A percentile compares a stretch with the other conserved stretches of the same genome.
phyloP scores from a whole-genome alignment of 345 rosid species.

The Crucihimalaya himalaica region DNA sequence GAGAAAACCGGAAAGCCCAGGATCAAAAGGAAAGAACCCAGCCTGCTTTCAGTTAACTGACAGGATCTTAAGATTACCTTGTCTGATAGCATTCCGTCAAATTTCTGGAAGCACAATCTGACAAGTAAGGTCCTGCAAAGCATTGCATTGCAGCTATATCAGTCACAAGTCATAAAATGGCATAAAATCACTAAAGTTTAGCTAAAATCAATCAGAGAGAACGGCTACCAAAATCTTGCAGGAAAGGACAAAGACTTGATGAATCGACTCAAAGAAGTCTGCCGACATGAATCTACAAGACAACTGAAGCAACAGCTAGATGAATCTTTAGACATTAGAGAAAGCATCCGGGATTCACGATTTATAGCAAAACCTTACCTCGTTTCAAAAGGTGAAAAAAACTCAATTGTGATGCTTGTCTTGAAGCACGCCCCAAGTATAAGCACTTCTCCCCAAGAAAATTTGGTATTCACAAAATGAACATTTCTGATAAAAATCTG shows the following conservation, averaged over 20 bases:
- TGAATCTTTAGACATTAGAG: conserved; percentile 5
- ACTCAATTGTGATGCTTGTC: conserved; percentile 65
- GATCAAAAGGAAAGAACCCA: conserved; percentile 23
- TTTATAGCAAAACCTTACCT: conserved; percentile 49
- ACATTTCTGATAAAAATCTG: conserved; percentile 75
- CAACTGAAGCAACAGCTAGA: conserved; percentile 56
- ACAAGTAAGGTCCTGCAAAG: conserved; percentile 71
- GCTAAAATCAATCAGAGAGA: conserved; percentile 21
- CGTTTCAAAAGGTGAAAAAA: conserved; percentile 77
- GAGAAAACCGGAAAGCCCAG: conserved; percentile 19
- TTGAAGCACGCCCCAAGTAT: conserved; percentile 81
- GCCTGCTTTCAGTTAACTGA: conserved; percentile 51
- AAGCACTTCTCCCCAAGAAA: conserved; percentile 64
- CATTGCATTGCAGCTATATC: conserved; percentile 9
- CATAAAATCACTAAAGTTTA: conserved; percentile 31
- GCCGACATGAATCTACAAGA: conserved; percentile 46
- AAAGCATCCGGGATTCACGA: conserved; percentile 5
- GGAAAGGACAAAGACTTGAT: conserved; percentile 68
- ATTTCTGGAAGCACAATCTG: conserved; percentile 63
- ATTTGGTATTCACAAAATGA: conserved; percentile 75
- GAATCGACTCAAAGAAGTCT: conserved; percentile 61
- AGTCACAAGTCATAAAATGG: conserved; percentile 20
- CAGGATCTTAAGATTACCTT: conserved; percentile 65
- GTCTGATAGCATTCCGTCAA: conserved; percentile 54
- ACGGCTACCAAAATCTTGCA: conserved; percentile 71